phyloP scores from a whole-genome alignment of 2,329 filamentous ascomycete genomes.

The Fusarium redolens region DNA sequence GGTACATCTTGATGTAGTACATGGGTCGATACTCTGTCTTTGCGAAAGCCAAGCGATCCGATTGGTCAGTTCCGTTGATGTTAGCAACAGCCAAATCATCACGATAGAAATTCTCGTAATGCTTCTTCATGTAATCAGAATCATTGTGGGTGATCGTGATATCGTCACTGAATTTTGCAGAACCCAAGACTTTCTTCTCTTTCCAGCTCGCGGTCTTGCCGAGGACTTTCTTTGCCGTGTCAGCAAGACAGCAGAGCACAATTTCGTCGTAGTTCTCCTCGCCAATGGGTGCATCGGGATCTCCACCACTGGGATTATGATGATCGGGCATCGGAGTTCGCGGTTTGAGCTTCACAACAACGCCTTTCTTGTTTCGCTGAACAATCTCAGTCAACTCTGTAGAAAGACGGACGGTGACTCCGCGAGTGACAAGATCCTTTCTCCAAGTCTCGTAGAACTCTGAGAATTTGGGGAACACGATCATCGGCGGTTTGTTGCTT shows the following conservation, averaged over 20 bases:
- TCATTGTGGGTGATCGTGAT: conserved; percentile 31
- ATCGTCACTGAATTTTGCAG: conserved; percentile 29
- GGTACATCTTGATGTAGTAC: conserved; percentile 38
- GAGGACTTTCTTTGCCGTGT: conserved; percentile 24
- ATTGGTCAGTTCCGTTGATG: conserved; percentile 18
- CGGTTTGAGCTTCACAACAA: conserved; percentile 19
- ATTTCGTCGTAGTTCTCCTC: conserved; percentile 27
- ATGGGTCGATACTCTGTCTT: conserved; percentile 31
- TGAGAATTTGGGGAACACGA: conserved; percentile 28
- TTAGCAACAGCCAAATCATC: conserved; percentile 25
- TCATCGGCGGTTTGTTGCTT: conserved; percentile 27
- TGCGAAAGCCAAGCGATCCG: conserved; percentile 19
- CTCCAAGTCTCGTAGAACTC: conserved; percentile 23
- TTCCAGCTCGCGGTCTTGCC: conserved; percentile 28
- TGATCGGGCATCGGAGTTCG: conserved; percentile 21
- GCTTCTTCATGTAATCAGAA: conserved; percentile 30
- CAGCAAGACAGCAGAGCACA: conserved; percentile 28
- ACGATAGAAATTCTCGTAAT: conserved; percentile 30
- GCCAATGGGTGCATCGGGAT: conserved; percentile 12
- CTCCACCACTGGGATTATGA: conserved; percentile 24
- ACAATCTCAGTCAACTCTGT: conserved; percentile 28
- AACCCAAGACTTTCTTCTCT: conserved; percentile 25
- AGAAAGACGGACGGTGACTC: conserved; percentile 10
- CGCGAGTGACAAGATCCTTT: conserved; percentile 18
- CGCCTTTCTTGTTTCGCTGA: conserved; percentile 16